Evolutionary conservation across 768 basidiomycete species (phyloP).

Genomic region (Chlorophyllum brunneum): DNA sequence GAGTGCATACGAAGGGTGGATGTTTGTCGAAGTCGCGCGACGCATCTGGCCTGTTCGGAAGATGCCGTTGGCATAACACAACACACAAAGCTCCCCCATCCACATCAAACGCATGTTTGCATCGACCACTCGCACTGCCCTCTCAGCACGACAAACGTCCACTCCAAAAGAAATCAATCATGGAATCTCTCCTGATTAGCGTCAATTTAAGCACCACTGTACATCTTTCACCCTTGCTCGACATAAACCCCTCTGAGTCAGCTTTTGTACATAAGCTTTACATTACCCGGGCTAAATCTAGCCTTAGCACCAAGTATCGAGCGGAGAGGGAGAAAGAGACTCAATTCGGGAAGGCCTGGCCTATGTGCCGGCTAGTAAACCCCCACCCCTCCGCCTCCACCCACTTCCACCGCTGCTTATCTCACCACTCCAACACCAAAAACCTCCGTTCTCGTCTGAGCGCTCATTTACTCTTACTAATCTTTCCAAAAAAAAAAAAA

Average conservation of each 20-base stretch:
- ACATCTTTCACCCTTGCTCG: too few relatives aligned
- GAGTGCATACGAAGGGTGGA: conserved; percentile 14
- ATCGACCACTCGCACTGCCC: not conserved
- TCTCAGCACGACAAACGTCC: not conserved
- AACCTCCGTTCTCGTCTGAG: not conserved
- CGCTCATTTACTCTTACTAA: not conserved
- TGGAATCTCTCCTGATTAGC: too few relatives aligned
- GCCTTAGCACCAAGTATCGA: too few relatives aligned
- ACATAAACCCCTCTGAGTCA: too few relatives aligned
- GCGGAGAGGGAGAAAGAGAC: too few relatives aligned
- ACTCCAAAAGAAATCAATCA: not conserved
- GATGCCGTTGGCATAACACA: conserved; percentile 16
- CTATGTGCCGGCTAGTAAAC: too few relatives aligned
- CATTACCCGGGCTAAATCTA: too few relatives aligned
- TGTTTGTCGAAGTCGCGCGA: conserved; percentile 15
- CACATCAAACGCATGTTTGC: not conserved
- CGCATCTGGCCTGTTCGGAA: conserved; percentile 16
- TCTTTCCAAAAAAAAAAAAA: not conserved
- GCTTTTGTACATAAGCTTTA: too few relatives aligned
- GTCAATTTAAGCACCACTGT: too few relatives aligned
- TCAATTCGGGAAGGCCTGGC: too few relatives aligned
- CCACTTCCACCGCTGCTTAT: not conserved
- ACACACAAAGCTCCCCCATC: conserved; percentile 3
- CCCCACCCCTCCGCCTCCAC: not conserved
- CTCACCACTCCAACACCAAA: too few relatives aligned